Evolutionary conservation across 768 basidiomycete genomes (phyloP), one percentile per base, ranked within the genome.

Genomic region (Naganishia antarctica): DNA sequence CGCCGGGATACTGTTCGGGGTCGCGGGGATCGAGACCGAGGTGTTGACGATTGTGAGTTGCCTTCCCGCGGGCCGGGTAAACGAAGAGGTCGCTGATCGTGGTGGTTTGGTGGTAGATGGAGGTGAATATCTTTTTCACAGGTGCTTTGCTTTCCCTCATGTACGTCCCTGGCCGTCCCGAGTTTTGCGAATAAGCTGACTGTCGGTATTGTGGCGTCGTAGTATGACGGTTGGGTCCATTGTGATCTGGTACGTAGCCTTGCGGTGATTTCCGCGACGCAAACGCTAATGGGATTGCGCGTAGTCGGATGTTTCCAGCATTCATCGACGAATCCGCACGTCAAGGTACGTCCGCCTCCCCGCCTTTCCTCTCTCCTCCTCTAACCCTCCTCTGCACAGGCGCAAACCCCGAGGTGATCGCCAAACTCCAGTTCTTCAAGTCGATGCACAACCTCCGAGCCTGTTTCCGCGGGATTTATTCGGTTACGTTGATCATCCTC

Each of bases 371-470:
- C 46, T 21, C 21, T 25, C 43, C 25, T 29, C n/a, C 12, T 12
- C n/a, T 23, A 26, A 11, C 44, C 43, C 28, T 11, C 43, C 64
- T 67, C 28, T 66, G 61, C 15, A 65, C 69, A 70, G 73, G 73
- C 18, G 73, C 73, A 18, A 74, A 70, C 45, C 64, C 71, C 7
- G 73, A 74, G 5, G 71, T 74, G 23, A 41, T 70, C 23, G 66
- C 60, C 18, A 67, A 71, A 23, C 61, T 74, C 15, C 67, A 69
- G 16, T 74, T 70, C 48, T 74, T 74, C 65, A 69, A 71, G 41
- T 40, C 43, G n/a, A 49, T 63, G 63, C 49, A 63, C 50, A 51
- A 63, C 29, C 34, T 51, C 15, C 62, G 73, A 2, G 70, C 71
- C 25, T 29, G 69, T 46, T 70, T 74, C 50, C 62, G 73, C 50